phyloP scores from a whole-genome alignment of 148 eudicot genomes.

The Simmondsia chinensis region DNA sequence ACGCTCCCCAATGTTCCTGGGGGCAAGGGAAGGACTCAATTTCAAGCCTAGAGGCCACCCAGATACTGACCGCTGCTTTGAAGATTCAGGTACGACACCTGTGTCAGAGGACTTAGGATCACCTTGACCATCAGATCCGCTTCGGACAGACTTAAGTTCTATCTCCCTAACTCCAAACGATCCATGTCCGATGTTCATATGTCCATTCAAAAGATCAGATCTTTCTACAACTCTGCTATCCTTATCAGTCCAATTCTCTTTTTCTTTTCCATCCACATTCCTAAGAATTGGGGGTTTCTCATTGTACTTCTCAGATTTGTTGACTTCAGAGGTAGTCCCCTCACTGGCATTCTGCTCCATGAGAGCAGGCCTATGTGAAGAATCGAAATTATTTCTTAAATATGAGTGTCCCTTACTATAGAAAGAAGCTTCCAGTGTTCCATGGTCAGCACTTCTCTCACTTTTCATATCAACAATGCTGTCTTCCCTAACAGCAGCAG shows the following conservation, averaged over 20 bases:
- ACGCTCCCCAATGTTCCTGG: constrained; percentile 22
- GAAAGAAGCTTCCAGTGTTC: constrained; percentile 18
- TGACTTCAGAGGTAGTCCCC: constrained; percentile 8
- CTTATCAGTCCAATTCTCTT: constrained; percentile 7
- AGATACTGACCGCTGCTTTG: constrained; percentile 4
- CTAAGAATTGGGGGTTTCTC: constrained; percentile 16
- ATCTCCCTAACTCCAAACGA: constrained; percentile 18
- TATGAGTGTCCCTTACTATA: constrained; percentile 18
- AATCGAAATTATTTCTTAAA: constrained; percentile 10
- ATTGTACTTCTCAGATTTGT: constrained; percentile 17
- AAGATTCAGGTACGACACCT: constrained; percentile 12
- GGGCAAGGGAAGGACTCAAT: constrained; percentile 15
- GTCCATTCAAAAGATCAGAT: constrained; percentile 13
- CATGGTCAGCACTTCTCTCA: constrained; percentile 9
- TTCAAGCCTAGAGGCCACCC: constrained; percentile 16
- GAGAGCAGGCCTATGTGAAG: constrained; percentile 2
- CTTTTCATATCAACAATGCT: constrained; percentile 15
- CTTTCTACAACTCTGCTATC: constrained; percentile 15
- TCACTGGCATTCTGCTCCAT: constrained; percentile 4
- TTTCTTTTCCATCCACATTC: constrained; percentile 13
- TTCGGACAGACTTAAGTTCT: constrained; percentile 12
- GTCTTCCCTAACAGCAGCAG: constrained; percentile 8
- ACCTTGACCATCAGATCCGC: constrained; percentile 22
- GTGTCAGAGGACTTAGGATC: constrained; percentile 20
- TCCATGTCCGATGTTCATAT: constrained; percentile 13